phyloP scores from a whole-genome alignment of 495 filamentous ascomycete species.

The Tuber melanosporum region DNA sequence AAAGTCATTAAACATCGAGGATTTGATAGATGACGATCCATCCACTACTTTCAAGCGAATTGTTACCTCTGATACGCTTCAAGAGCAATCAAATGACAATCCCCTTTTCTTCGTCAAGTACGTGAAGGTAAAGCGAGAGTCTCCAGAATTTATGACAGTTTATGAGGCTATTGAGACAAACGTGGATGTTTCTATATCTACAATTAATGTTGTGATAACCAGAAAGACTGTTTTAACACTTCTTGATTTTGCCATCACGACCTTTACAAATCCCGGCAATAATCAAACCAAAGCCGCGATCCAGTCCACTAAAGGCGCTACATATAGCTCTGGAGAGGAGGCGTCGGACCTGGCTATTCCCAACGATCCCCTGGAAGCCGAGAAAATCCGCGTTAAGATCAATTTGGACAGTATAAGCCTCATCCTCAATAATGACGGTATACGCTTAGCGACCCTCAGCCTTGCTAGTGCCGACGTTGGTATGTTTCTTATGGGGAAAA shows the following conservation, averaged over 20 bases:
- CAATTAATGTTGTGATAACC: slow-evolving; percentile 91
- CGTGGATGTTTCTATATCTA: slow-evolving; percentile 83
- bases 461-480: slow-evolving; percentile 86
- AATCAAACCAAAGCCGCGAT: slow-evolving; percentile 39
- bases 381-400: slow-evolving; percentile 78
- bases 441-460: slow-evolving; percentile 84
- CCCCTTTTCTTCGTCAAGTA: slow-evolving; percentile 86
- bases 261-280: slow-evolving; percentile 71
- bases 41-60: slow-evolving; percentile 93
- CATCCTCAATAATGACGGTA: slow-evolving; percentile 97
- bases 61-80: slow-evolving; percentile 69
- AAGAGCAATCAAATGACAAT: slow-evolving; percentile 54
- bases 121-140: slow-evolving; percentile 78
- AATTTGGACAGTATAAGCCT: slow-evolving; percentile 86
- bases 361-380: slow-evolving; percentile 41
- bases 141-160: slow-evolving; percentile 81
- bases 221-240: slow-evolving; percentile 86
- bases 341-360: slow-evolving; percentile 28
- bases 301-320: slow-evolving; percentile 41
- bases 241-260: slow-evolving; percentile 92
- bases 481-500: slow-evolving; percentile 74
- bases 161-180: slow-evolving; percentile 93
- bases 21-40: slow-evolving; percentile 85
- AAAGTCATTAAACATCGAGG: slow-evolving; percentile 81
- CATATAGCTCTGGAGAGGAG: slow-evolving; percentile 45